These are phyloP conservation scores for Ustilago trichophora DNA, from an alignment of 1,284 basidiomycete genomes.

Conservation along the genomic window DNA sequence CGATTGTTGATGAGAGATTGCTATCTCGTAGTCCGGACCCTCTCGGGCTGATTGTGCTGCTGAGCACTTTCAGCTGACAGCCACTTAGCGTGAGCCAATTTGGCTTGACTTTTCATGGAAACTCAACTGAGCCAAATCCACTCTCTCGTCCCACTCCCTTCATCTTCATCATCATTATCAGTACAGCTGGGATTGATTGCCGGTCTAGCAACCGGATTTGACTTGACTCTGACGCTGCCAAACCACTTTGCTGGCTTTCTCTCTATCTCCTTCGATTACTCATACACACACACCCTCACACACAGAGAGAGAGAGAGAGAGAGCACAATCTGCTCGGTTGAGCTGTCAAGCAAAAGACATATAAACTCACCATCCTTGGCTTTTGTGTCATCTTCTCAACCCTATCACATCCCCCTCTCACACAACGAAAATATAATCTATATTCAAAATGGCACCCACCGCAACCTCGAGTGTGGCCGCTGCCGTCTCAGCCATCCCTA, in stretches of 20 bases:
- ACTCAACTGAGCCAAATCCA: too few relatives aligned
- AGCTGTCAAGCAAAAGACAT: constrained; percentile 7
- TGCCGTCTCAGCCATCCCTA: constrained; percentile 21
- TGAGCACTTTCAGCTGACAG: too few relatives aligned
- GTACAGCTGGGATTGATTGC: constrained; percentile 8
- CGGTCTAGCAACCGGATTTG: constrained; percentile 40
- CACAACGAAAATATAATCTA: too few relatives aligned
- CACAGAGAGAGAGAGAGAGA: too few relatives aligned
- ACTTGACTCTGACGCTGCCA: too few relatives aligned
- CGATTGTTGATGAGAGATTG: too few relatives aligned
- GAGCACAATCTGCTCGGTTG: constrained; percentile 16
- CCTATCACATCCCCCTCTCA: too few relatives aligned
- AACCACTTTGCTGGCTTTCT: too few relatives aligned
- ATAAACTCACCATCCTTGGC: constrained; percentile 8
- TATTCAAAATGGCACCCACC: constrained; percentile 42
- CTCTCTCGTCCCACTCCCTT: not conserved
- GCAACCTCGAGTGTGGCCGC: constrained; percentile 35
- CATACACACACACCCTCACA: too few relatives aligned
- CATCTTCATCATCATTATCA: not conserved
- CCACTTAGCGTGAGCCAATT: constrained; percentile 22
- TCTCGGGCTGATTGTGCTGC: too few relatives aligned
- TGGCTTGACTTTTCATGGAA: constrained; percentile 5
- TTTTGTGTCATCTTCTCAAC: not conserved
- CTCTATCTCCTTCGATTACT: not conserved
- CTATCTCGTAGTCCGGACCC: too few relatives aligned